Evolutionary conservation across 108 stramenopile genomes (phyloP).

Genomic region (Cyclotella kingstonii): DNA sequence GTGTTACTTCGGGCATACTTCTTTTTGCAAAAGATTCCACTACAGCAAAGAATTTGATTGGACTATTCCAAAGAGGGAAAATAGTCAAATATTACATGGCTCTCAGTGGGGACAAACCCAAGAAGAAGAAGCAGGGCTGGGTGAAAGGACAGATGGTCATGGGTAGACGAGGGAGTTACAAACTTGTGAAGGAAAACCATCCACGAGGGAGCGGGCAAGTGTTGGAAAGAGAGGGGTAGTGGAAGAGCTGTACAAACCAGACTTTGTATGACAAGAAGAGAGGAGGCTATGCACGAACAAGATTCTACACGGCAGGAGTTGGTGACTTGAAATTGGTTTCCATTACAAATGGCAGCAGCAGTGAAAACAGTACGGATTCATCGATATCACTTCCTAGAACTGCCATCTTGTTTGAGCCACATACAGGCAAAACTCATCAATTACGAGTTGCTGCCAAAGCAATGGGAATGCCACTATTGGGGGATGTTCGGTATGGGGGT

Average conservation of each 20-base stretch:
- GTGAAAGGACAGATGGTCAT: constrained; percentile 67
- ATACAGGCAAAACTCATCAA: constrained; percentile 84
- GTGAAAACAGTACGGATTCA: neutral
- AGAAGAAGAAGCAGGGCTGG: constrained; percentile 79
- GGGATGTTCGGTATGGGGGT: constrained; percentile 71
- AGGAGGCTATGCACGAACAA: constrained; percentile 55
- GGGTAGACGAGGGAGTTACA: constrained; percentile 72
- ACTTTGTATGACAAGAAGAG: constrained; percentile 9
- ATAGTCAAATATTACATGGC: constrained; percentile 62
- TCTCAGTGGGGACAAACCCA: constrained; percentile 62
- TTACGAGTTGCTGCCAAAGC: constrained; percentile 80
- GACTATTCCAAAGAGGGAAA: constrained; percentile 36
- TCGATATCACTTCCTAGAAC: constrained; percentile 49
- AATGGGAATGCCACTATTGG: constrained; percentile 67
- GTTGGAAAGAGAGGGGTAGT: neutral
- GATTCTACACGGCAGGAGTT: constrained; percentile 70
- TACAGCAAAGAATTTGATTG: constrained; percentile 47
- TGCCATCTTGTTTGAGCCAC: constrained; percentile 65
- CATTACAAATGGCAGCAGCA: neutral
- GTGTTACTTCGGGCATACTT: constrained; percentile 77
- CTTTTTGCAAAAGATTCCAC: constrained; percentile 64
- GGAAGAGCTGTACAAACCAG: neutral
- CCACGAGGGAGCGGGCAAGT: neutral
- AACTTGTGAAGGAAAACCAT: constrained; percentile 42
- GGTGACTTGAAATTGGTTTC: constrained; percentile 16